phyloP scores from a whole-genome alignment of 306 rosid species.

The Betula pendula region DNA sequence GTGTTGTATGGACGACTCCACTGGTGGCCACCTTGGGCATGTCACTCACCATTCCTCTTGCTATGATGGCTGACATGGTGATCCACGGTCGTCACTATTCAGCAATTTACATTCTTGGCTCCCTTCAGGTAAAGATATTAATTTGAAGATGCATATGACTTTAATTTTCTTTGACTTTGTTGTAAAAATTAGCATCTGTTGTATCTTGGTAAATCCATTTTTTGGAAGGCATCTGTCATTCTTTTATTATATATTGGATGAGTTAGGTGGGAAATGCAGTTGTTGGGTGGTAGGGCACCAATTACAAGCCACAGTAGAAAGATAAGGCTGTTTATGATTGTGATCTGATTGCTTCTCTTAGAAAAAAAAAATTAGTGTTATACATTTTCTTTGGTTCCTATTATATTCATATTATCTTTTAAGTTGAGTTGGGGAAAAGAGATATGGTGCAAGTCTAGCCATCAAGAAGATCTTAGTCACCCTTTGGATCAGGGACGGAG shows the following conservation, averaged over 20 bases:
- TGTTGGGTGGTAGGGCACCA: background rate
- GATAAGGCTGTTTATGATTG: too few relatives aligned
- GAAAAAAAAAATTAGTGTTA: too few relatives aligned
- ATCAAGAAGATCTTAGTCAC: too few relatives aligned
- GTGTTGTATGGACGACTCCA: constrained; percentile 99
- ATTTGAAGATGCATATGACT: background rate
- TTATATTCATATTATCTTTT: too few relatives aligned
- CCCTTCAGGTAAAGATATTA: constrained; percentile 58
- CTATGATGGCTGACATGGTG: constrained; percentile 97
- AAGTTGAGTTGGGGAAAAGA: too few relatives aligned
- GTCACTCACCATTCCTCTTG: constrained; percentile 99
- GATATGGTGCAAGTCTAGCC: too few relatives aligned
- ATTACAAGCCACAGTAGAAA: too few relatives aligned
- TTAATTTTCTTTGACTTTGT: background rate
- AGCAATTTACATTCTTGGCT: constrained; percentile 85
- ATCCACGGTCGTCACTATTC: constrained; percentile 97
- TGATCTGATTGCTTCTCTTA: too few relatives aligned
- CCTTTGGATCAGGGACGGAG: too few relatives aligned
- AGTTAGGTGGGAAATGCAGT: background rate
- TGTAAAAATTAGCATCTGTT: background rate
- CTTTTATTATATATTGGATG: background rate
- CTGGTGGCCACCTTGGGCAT: constrained; percentile 97
- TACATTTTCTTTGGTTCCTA: too few relatives aligned
- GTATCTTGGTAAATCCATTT: background rate
- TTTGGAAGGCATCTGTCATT: background rate